Evolutionary conservation across 2,329 filamentous ascomycete species (phyloP).

Genomic region (Madurella mycetomatis): DNA sequence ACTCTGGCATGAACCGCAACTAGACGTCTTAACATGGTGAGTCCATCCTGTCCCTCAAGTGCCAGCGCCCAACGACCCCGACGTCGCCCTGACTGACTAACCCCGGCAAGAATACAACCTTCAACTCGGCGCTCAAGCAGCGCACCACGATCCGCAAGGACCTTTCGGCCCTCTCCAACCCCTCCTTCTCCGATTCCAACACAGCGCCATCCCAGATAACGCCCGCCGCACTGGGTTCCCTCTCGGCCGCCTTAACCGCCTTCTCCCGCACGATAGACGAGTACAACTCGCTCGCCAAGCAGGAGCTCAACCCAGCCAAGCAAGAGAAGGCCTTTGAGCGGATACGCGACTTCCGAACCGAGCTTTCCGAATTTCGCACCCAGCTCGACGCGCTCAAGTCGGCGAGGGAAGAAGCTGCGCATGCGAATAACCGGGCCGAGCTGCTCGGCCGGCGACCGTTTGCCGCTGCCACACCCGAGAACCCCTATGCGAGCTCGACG

Average conservation of each 20-base stretch:
- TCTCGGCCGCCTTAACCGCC: slow-evolving; percentile 63
- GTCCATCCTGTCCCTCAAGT: neutral
- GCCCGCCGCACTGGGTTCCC: slow-evolving; percentile 54
- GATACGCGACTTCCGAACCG: slow-evolving; percentile 76
- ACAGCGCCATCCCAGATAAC: slow-evolving; percentile 44
- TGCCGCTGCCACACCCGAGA: slow-evolving; percentile 75
- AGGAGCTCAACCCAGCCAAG: slow-evolving; percentile 86
- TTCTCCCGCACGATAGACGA: slow-evolving; percentile 90
- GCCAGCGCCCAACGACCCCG: neutral
- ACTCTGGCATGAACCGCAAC: neutral
- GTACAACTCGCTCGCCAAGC: slow-evolving; percentile 77
- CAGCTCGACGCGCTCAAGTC: slow-evolving; percentile 75
- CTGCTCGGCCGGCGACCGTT: slow-evolving; percentile 82
- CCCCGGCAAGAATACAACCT: slow-evolving; percentile 64
- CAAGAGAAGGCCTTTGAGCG: slow-evolving; percentile 86
- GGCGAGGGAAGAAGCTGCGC: slow-evolving; percentile 68
- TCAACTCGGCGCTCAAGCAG: slow-evolving; percentile 84
- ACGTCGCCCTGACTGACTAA: neutral
- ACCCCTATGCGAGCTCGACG: slow-evolving; percentile 71
- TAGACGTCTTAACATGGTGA: neutral
- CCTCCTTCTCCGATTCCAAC: slow-evolving; percentile 15
- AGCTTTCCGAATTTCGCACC: slow-evolving; percentile 73
- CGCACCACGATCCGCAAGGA: slow-evolving; percentile 75
- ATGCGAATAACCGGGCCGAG: slow-evolving; percentile 66
- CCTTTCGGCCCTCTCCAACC: slow-evolving; percentile 59